Conservation (phyloP, 176 grass and related monocot species). For the Hyparrhenia diplandra region DNA sequence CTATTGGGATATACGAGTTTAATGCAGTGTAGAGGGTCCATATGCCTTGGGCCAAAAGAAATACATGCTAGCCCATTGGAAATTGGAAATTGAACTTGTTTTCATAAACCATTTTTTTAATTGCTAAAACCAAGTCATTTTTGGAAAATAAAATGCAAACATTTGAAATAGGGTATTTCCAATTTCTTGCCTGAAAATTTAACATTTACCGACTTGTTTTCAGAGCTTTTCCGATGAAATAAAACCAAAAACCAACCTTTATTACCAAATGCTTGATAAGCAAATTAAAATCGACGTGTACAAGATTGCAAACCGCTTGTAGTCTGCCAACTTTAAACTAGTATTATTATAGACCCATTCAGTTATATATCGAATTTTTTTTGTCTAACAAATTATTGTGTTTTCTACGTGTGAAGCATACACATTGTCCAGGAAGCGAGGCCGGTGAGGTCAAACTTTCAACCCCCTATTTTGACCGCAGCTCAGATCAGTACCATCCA, state of each 20-base stretch:
- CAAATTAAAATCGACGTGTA: background rate
- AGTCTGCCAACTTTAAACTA: background rate
- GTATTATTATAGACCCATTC: background rate
- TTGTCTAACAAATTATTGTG: background rate
- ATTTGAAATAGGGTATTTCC: background rate
- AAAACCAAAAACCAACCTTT: background rate
- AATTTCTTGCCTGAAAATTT: background rate
- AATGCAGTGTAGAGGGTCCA: too few species aligned
- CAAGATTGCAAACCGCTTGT: background rate
- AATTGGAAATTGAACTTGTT: background rate
- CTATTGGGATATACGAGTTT: too few species aligned
- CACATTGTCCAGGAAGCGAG: background rate
- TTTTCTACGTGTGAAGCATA: background rate
- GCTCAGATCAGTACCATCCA: background rate
- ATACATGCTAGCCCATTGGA: background rate
- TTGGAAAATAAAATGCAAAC: background rate
- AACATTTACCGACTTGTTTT: too few species aligned
- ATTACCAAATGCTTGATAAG: background rate
- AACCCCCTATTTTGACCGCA: background rate
- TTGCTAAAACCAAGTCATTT: background rate
- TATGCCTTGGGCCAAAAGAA: background rate
- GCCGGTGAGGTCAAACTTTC: slow-evolving; percentile 9
- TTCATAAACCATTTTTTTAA: background rate
- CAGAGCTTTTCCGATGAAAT: background rate
- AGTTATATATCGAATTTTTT: background rate